Base-by-base conservation (phyloP, 192 early-diverging fungal species). In the Podila clonocystis region DNA sequence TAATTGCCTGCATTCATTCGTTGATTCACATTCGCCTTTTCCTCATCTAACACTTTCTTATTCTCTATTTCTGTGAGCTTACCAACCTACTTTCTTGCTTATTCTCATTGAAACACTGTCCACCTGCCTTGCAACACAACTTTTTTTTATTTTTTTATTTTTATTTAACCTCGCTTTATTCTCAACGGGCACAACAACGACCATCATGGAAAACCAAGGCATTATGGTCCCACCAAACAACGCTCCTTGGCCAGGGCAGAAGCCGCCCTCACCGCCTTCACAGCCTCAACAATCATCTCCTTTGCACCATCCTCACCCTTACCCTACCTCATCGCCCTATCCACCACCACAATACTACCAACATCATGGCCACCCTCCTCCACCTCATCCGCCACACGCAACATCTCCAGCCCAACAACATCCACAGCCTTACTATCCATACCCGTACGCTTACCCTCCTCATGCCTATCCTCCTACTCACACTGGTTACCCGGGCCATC, bases 161-260 rank as follows among this genome's bases (percentile, higher is more conserved):
- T n/a, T n/a, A n/a, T n/a, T n/a, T n/a, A n/a, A n/a, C 41, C 15
- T 15, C 41, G 1, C 13, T 45, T 17, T 15, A 45, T 45, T 17
- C 41, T 15, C 41, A 36, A 45, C 41, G 15, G 41, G 17, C 13
- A 45, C 11, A 45, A 45, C 4, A 36, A 45, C 41, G 19, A 15
- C 38, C 52, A 58, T 36, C 65, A 76, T 83, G 73, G 65, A 63
- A 2, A 83, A 63, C 41, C 73, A 72, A 59, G 67, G 65, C 41
- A 68, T 75, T 26, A 75, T 76, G 68, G 67, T 75, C 28, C 71
- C 73, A 28, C 73, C 72, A 5, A 72, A 83, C 31, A 72, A 83
- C 69, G 20, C 82, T 24, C 70, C 82, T 22, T 72, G 69, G 74
- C 74, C 74, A 57, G 82, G 65, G 17, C 41, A 45, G 41, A 45